Evolutionary conservation across 495 filamentous ascomycete species (phyloP).

Genomic region (Poronia punctata): DNA sequence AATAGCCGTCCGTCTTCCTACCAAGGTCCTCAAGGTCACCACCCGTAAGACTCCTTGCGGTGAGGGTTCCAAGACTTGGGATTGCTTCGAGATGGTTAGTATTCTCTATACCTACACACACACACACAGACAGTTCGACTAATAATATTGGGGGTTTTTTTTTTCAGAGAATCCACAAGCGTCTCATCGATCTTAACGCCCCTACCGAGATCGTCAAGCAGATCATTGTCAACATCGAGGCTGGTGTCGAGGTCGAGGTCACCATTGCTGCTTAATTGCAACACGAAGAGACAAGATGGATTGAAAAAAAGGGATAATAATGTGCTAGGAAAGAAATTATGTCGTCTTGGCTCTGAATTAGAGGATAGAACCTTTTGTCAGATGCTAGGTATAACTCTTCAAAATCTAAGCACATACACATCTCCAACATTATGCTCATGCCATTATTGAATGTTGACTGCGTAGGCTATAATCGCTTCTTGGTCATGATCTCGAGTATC

Average conservation of each 20-base stretch:
- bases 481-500: conserved; percentile 7
- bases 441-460: no score
- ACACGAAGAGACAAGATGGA: background rate
- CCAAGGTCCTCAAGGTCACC: conserved; percentile 93
- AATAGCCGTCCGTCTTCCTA: conserved; percentile 96
- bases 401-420: no score
- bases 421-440: no score
- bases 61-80: conserved; percentile 99
- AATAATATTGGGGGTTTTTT: background rate
- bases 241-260: conserved; percentile 99
- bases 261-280: conserved; percentile 85
- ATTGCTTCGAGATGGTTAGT: conserved; percentile 84
- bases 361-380: background rate
- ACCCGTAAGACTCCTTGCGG: conserved; percentile 85
- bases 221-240: conserved; percentile 99
- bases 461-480: no score
- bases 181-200: conserved; percentile 91
- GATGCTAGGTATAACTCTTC: background rate
- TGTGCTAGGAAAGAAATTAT: background rate
- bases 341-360: background rate
- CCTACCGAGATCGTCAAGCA: conserved; percentile 99
- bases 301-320: conserved; percentile 15
- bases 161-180: conserved; percentile 77
- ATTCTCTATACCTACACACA: background rate
- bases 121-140: background rate